Evolutionary conservation across 371 early-diverging fungal species (phyloP).

Genomic region (Mortierella sp.): DNA sequence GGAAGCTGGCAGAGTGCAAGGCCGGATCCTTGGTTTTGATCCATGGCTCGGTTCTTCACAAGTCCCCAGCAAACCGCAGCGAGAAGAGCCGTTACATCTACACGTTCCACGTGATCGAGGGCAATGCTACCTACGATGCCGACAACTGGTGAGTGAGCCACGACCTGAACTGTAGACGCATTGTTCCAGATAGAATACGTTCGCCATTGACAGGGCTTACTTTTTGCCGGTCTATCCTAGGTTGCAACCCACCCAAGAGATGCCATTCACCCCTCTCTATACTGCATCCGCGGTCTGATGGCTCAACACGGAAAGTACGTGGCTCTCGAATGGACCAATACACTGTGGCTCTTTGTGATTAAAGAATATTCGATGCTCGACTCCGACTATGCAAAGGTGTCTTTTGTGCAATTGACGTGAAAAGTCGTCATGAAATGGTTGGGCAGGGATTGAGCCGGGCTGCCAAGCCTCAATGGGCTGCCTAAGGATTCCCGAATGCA

Average conservation of each 20-base stretch:
- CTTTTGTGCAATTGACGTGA: too few species aligned
- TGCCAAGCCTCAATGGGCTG: too few species aligned
- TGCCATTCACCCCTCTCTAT: slow-evolving; percentile 51
- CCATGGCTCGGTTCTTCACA: slow-evolving; percentile 90
- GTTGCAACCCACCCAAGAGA: slow-evolving; percentile 50
- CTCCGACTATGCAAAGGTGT: too few species aligned
- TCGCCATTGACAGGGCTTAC: not conserved
- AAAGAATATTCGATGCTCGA: too few species aligned
- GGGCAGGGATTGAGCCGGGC: too few species aligned
- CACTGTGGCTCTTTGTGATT: too few species aligned
- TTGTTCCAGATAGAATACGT: not conserved
- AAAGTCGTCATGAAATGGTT: too few species aligned
- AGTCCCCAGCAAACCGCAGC: slow-evolving; percentile 84
- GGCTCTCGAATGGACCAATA: too few species aligned
- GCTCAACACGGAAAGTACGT: too few species aligned
- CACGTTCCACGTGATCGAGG: slow-evolving; percentile 95
- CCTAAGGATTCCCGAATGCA: too few species aligned
- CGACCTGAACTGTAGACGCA: not conserved
- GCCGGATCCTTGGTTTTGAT: slow-evolving; percentile 87
- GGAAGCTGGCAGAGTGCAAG: slow-evolving; percentile 21
- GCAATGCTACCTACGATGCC: slow-evolving; percentile 67
- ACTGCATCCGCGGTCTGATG: not conserved
- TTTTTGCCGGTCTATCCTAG: slow-evolving; percentile 9
- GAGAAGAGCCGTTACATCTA: slow-evolving; percentile 86
- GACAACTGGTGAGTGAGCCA: slow-evolving; percentile 71